These are phyloP conservation scores for Tolypocladium tundrense DNA, from an alignment of 2,329 filamentous ascomycete species.

Conservation along the genomic window DNA sequence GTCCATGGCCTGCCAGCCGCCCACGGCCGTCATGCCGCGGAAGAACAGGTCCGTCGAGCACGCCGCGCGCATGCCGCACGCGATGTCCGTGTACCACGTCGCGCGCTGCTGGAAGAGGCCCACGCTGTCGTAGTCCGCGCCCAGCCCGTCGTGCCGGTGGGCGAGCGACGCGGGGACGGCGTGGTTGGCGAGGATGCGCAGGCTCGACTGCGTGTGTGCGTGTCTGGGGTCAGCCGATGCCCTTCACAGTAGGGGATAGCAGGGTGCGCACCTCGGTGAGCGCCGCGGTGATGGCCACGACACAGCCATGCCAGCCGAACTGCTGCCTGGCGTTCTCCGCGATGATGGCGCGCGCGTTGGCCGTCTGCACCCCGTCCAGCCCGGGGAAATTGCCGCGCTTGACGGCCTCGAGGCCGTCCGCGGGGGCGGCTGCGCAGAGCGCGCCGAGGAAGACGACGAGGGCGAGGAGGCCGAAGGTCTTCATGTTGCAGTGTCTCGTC, in stretches of 20 bases:
- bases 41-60: constrained; percentile 13
- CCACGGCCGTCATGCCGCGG: constrained; percentile 9
- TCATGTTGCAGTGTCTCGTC: background rate
- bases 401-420: background rate
- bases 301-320: constrained; percentile 10
- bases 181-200: constrained; percentile 11
- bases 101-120: constrained; percentile 15
- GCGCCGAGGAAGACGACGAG: background rate
- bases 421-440: background rate
- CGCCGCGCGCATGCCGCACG: constrained; percentile 10
- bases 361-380: constrained; percentile 8
- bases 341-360: constrained; percentile 11
- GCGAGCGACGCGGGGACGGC: constrained; percentile 9
- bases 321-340: constrained; percentile 6
- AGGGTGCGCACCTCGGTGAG: constrained; percentile 9
- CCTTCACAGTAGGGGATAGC: no score
- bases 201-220: constrained; percentile 5
- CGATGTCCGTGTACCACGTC: constrained; percentile 9
- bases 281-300: constrained; percentile 10
- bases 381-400: constrained; percentile 8
- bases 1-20: constrained; percentile 10
- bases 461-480: constrained; percentile 1
- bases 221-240: background rate
- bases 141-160: constrained; percentile 9
- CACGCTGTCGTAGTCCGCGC: constrained; percentile 12